Percentiles rank a stretch among this genome's conserved stretches.
Conservation (phyloP, 179 eudicot species). For the Beta macrorhiza region DNA sequence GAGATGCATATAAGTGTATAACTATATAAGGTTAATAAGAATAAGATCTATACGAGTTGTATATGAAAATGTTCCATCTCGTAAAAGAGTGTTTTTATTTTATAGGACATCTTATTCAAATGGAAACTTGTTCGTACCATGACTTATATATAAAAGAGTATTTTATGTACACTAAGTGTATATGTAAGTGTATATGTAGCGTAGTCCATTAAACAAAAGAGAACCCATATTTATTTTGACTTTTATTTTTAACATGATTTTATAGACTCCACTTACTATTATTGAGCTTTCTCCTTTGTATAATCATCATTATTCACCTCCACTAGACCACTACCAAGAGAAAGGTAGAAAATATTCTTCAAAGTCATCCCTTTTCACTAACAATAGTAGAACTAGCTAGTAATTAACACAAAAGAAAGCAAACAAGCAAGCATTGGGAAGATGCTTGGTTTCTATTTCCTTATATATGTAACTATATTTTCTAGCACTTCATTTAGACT, state of each 20-base stretch:
- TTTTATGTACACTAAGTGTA: background rate
- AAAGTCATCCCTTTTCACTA: slow-evolving; percentile 19
- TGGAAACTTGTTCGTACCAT: background rate
- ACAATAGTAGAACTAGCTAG: slow-evolving; percentile 12
- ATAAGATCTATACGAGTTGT: too few species aligned
- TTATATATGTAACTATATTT: slow-evolving; percentile 15
- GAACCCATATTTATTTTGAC: background rate
- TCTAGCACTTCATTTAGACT: slow-evolving; percentile 14
- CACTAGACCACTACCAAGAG: background rate
- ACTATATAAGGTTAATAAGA: too few species aligned
- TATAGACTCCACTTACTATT: background rate
- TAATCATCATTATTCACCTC: slow-evolving; percentile 11
- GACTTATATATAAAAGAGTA: background rate
- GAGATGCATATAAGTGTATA: too few species aligned
- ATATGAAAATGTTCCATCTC: too few species aligned
- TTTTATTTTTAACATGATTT: background rate
- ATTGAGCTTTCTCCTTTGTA: background rate
- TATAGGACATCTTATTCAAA: too few species aligned
- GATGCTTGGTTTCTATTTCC: slow-evolving; percentile 23
- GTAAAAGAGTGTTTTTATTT: too few species aligned
- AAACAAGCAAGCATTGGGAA: background rate
- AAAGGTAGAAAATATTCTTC: slow-evolving; percentile 21
- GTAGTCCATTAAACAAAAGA: background rate
- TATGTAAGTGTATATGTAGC: background rate
- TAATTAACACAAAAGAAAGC: slow-evolving; percentile 20